Evolutionary conservation across 805 yeast species (phyloP).

Genomic region (Ogataea minuta): DNA sequence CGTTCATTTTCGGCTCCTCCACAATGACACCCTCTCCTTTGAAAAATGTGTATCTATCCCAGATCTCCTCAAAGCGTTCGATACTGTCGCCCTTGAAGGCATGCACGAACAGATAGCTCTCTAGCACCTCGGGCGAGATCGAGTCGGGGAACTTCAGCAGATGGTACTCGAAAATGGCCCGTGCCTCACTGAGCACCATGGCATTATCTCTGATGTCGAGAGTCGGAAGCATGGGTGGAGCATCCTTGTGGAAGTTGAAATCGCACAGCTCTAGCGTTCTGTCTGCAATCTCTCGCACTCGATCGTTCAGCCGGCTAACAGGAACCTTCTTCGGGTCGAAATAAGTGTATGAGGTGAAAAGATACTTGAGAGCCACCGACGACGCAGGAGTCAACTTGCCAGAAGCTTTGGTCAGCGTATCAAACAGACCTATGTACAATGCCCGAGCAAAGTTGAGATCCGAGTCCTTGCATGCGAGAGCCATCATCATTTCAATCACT

Average conservation of each 20-base stretch:
- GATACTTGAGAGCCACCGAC: slow-evolving; percentile 33
- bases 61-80: slow-evolving; percentile 37
- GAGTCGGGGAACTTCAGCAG: slow-evolving; percentile 42
- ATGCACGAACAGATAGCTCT: slow-evolving; percentile 51
- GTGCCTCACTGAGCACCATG: slow-evolving; percentile 66
- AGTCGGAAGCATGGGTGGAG: slow-evolving; percentile 71
- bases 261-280: slow-evolving; percentile 33
- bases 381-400: slow-evolving; percentile 22
- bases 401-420: slow-evolving; percentile 22
- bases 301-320: slow-evolving; percentile 36
- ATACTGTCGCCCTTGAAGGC: slow-evolving; percentile 34
- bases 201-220: slow-evolving; percentile 33
- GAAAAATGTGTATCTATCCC: slow-evolving; percentile 37
- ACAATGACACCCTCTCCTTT: slow-evolving; percentile 24
- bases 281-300: slow-evolving; percentile 41
- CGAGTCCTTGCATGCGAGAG: slow-evolving; percentile 76
- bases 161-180: slow-evolving; percentile 69
- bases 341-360: slow-evolving; percentile 43
- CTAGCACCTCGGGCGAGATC: slow-evolving; percentile 43
- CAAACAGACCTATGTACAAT: slow-evolving; percentile 40
- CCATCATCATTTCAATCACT: slow-evolving; percentile 66
- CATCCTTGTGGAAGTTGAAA: slow-evolving; percentile 35
- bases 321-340: slow-evolving; percentile 27
- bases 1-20: slow-evolving; percentile 22
- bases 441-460: slow-evolving; percentile 74